Evolutionary conservation across 192 early-diverging fungal genomes (phyloP), one percentile per base, ranked within the genome.

Genomic region (Coemansia sp.): DNA sequence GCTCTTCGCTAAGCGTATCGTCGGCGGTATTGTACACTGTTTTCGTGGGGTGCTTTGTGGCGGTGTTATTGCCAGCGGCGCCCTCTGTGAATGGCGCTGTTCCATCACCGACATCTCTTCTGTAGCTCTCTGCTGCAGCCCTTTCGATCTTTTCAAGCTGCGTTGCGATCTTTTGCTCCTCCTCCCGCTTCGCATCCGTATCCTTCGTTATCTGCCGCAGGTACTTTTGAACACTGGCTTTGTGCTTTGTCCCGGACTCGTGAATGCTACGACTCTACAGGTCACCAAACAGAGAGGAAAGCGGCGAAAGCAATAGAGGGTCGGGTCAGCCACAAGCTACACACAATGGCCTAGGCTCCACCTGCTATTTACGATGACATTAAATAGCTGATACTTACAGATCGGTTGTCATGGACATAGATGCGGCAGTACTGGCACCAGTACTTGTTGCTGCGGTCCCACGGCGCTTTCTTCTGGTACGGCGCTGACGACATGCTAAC

Each of bases 381-480:
- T 14, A 66, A 30, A 45, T 30, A 24, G 63, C 21, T 12, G 23
- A 2, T 36, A 60, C 85, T 76, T 90, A 92, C 93, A 61, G 87
- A 75, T 62, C 90, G 91, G 84, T 95, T 95, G 74, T 95, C 91
- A 16, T 86, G 84, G 52, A 95, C 85, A 71, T 86, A 93, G 41
- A 91, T 90, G 73, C 87, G 82, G 81, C 93, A 95, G 82, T 92
- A 95, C 45, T 87, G 85, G 76, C 93, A 95, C 86, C 86, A 95
- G 82, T 89, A 89, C 72, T 92, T 93, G 76, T 87, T 87, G 72
- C 90, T 78, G 71, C 70, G 73, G 53, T 76, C 78, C 78, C 78
- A 81, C 24, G 78, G 78, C 12, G 78, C 66, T 55, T 81, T 81
- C 16, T 26, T 68, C 51, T 81, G 64, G 21, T 64, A 56, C 51